Evolutionary conservation across 345 rosid species (phyloP).

Genomic region (Camelina laxa): DNA sequence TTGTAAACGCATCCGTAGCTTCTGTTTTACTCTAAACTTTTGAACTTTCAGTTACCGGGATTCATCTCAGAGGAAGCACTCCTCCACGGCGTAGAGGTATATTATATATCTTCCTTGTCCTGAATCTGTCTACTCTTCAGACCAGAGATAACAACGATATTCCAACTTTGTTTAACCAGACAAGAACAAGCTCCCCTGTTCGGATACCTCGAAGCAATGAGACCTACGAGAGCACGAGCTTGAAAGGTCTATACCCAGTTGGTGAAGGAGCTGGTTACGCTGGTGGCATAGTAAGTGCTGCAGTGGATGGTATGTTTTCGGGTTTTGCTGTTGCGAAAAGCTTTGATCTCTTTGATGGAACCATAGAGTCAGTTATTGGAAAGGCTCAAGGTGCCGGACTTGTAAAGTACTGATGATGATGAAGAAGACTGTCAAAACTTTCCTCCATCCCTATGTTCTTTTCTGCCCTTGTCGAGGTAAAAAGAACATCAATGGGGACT

Average conservation of each 20-base stretch:
- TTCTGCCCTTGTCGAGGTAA: neutral
- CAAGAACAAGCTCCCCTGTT: slow-evolving; percentile 90
- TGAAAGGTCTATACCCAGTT: slow-evolving; percentile 84
- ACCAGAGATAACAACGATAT: neutral
- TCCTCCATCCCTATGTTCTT: neutral
- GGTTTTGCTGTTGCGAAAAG: slow-evolving; percentile 87
- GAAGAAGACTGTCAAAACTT: slow-evolving; percentile 1
- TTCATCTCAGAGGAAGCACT: slow-evolving; percentile 84
- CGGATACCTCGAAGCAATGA: slow-evolving; percentile 71
- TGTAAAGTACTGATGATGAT: slow-evolving; percentile 58
- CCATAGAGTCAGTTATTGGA: slow-evolving; percentile 68
- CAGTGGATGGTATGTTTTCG: slow-evolving; percentile 90
- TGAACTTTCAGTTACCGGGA: slow-evolving; percentile 78
- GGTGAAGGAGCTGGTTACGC: slow-evolving; percentile 99
- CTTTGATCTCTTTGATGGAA: slow-evolving; percentile 57
- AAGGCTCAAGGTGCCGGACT: slow-evolving; percentile 66
- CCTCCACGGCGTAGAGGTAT: slow-evolving; percentile 97
- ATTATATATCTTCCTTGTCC: neutral
- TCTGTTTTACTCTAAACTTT: slow-evolving; percentile 21
- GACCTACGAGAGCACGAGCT: slow-evolving; percentile 75
- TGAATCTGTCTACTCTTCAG: slow-evolving; percentile 2
- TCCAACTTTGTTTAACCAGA: slow-evolving; percentile 49
- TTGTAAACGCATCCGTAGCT: slow-evolving; percentile 15
- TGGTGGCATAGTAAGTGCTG: slow-evolving; percentile 98
- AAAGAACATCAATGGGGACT: slow-evolving; percentile 18